Conservation (phyloP, 2,329 filamentous ascomycete genomes). For the Ramularia collo-cygni region DNA sequence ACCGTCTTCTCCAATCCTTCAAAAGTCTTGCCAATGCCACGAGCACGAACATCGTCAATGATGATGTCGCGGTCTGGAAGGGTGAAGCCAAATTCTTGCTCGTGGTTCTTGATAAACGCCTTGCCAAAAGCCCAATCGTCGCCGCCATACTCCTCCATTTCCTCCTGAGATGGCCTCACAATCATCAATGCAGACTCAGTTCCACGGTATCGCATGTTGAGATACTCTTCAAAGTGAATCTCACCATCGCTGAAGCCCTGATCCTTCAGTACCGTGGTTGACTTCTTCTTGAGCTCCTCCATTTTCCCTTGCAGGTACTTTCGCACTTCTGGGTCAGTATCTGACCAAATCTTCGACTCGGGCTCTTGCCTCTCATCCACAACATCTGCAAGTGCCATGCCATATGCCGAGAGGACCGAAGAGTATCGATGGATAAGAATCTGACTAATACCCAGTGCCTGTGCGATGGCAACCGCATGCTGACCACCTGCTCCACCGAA, state of each 20-base stretch:
- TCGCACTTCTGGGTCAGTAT: constrained; percentile 49
- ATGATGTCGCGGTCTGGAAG: constrained; percentile 80
- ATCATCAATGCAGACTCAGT: constrained; percentile 91
- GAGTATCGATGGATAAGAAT: constrained; percentile 84
- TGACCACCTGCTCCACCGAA: constrained; percentile 91
- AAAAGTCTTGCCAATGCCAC: constrained; percentile 85
- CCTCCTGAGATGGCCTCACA: constrained; percentile 60
- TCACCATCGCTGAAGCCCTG: constrained; percentile 73
- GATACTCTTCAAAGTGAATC: constrained; percentile 81
- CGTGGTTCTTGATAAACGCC: constrained; percentile 79
- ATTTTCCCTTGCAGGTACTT: constrained; percentile 65
- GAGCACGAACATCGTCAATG: constrained; percentile 79
- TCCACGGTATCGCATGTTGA: constrained; percentile 88
- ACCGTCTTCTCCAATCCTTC: constrained; percentile 72
- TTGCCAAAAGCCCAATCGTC: constrained; percentile 76
- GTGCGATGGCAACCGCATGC: constrained; percentile 84
- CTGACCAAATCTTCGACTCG: constrained; percentile 54
- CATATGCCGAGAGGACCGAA: constrained; percentile 82
- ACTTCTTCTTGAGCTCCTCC: constrained; percentile 70
- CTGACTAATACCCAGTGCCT: constrained; percentile 74
- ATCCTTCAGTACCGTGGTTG: constrained; percentile 57
- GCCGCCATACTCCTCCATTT: constrained; percentile 53
- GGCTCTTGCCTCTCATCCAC: constrained; percentile 86
- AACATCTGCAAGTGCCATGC: constrained; percentile 87
- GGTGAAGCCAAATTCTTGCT: constrained; percentile 90